These are phyloP conservation scores for Umbelopsis sp. DNA, from an alignment of 192 early-diverging fungal genomes.

Conservation along the genomic window DNA sequence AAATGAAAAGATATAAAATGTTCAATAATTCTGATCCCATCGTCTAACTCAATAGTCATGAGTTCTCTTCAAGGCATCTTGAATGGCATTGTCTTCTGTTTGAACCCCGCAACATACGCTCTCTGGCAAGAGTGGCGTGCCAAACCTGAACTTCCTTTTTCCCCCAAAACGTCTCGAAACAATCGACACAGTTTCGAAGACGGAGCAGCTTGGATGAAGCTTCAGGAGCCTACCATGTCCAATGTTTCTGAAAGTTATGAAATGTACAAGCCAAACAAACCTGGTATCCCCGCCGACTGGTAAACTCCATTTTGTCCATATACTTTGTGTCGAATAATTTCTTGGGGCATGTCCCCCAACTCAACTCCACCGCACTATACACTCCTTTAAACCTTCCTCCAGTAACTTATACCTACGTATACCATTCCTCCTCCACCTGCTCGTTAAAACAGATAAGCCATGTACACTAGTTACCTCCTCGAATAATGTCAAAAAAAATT, in stretches of 20 bases:
- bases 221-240: not conserved
- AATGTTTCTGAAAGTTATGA: not conserved
- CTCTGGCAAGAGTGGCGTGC: slow-evolving; percentile 13
- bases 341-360: not conserved
- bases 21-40: not conserved
- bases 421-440: not conserved
- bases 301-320: not conserved
- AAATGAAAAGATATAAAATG: not conserved
- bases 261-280: slow-evolving; percentile 15
- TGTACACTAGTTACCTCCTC: not conserved
- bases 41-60: not conserved
- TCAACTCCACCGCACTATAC: not conserved
- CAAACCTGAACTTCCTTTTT: not conserved
- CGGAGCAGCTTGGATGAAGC: not conserved
- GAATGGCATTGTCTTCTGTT: slow-evolving; percentile 13
- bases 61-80: slow-evolving; percentile 15
- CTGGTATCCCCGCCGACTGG: slow-evolving; percentile 3
- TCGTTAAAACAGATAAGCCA: not conserved
- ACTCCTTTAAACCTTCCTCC: no score
- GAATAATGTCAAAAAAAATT: no score
- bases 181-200: not conserved
- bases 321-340: no score
- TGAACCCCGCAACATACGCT: slow-evolving; percentile 11
- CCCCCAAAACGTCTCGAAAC: not conserved
- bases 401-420: not conserved